Base-by-base conservation (phyloP, 2,329 filamentous ascomycete species). In the Sporothrix curviconia region DNA sequence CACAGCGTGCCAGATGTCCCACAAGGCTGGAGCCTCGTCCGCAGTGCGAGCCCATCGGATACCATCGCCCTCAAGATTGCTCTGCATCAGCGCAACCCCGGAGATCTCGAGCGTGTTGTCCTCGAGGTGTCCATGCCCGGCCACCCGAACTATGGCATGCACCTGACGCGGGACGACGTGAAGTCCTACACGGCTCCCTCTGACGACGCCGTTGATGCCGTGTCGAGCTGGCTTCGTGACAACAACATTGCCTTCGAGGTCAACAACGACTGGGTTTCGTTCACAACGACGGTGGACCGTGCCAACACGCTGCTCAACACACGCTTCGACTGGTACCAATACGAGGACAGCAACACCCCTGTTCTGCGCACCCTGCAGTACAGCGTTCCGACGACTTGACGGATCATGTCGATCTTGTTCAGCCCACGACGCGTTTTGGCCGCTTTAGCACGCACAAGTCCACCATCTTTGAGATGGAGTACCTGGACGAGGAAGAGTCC, bases 391-490 rank as follows among this genome's bases (percentile, higher is more conserved):
- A 73, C 52, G 68, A 75, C 0, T 68, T 88, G 7, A 74, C 76
- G 54, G 64, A 72, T 43, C 74, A 82, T 63, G 75, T 88, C 58
- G 79, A 81, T 58, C 75, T 86, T 65, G 81, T 87, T 50, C 82
- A 86, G 67, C 84, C 84, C 1, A 87, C 84, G 0, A 87, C 81
- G 4, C 75, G 79, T 39, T 87, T 87, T 59, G 79, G 80, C 17
- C 71, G 76, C 56, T 72, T 79, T 22, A 68, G 67, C 30, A 63
- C 76, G 2, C 75, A 79, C 57, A 66, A 63, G 44, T 73, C 67
- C 25, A 68, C 68, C 6, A 67, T 78, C 56, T 78, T 68, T 57
- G 66, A 72, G 12, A 62, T 70, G 51, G 63, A 69, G 47, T 64
- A 66, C 34, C 51, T 72, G 12, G 15, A 36, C 4, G 58, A 56